Evolutionary conservation across 805 yeast genomes (phyloP).

Genomic region (Zygosaccharomyces pseudorouxii): DNA sequence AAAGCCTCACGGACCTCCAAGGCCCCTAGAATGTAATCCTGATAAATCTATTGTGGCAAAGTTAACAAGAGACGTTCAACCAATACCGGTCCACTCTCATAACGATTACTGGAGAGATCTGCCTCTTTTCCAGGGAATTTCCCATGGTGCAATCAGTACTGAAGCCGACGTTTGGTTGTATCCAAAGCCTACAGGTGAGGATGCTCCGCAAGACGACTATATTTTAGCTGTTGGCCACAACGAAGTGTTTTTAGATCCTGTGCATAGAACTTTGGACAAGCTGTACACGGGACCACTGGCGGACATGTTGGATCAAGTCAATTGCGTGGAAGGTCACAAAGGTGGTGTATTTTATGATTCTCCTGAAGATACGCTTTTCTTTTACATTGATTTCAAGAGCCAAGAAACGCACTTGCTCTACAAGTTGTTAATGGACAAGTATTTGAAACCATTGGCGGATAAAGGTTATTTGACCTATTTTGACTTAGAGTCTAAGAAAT

Average conservation of each 20-base stretch:
- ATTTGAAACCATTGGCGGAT: slow-evolving; percentile 44
- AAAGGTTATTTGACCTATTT: slow-evolving; percentile 48
- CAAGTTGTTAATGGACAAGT: slow-evolving; percentile 39
- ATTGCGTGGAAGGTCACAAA: slow-evolving; percentile 27
- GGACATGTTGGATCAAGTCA: slow-evolving; percentile 45
- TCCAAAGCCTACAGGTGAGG: slow-evolving; percentile 1
- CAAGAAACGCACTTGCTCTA: slow-evolving; percentile 40
- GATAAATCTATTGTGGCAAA: slow-evolving; percentile 18
- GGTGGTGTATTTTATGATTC: slow-evolving; percentile 43
- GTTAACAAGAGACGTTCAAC: slow-evolving; percentile 26
- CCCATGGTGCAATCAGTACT: slow-evolving; percentile 49
- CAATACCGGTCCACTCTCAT: slow-evolving; percentile 51
- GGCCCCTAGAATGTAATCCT: slow-evolving; percentile 12
- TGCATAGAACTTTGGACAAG: slow-evolving; percentile 41
- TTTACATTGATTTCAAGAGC: slow-evolving; percentile 66
- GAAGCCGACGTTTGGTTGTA: slow-evolving; percentile 64
- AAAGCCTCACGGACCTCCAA: neutral
- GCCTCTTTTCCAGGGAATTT: slow-evolving; percentile 55
- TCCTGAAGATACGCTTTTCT: slow-evolving; percentile 48
- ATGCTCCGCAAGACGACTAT: slow-evolving; percentile 30
- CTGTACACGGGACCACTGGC: slow-evolving; percentile 53
- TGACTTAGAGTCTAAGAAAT: slow-evolving; percentile 34
- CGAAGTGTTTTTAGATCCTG: slow-evolving; percentile 40
- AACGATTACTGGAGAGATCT: slow-evolving; percentile 61
- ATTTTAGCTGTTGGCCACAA: slow-evolving; percentile 62